Percentiles rank a stretch among this genome's conserved stretches.
phyloP scores from a whole-genome alignment of 257 asterid genomes.

The Solanum medicagineum region DNA sequence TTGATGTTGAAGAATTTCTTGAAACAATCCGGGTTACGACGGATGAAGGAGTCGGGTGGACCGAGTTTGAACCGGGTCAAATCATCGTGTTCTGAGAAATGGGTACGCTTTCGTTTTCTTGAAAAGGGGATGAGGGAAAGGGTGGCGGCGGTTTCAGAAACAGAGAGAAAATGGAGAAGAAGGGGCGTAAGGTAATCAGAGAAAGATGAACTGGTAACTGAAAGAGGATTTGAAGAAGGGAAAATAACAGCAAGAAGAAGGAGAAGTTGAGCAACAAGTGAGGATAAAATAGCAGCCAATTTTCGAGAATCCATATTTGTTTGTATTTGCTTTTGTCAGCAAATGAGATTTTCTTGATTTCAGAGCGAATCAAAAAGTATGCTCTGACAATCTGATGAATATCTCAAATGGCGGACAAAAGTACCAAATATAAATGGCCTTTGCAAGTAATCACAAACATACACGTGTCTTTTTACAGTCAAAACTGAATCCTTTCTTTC shows the following conservation, averaged over 20 bases:
- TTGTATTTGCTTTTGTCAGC: conserved; percentile 4
- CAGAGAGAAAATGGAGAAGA: conserved; percentile 39
- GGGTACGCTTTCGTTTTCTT: conserved; percentile 51
- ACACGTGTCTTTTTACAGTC: not conserved
- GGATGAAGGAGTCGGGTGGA: conserved; percentile 7
- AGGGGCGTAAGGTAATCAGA: conserved; percentile 15
- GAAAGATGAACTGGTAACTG: conserved; percentile 1
- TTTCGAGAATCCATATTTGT: conserved; percentile 20
- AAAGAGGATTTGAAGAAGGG: conserved; percentile 24
- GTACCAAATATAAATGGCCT: not conserved
- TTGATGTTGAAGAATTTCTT: conserved; percentile 47
- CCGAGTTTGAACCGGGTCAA: conserved; percentile 6
- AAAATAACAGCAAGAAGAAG: conserved; percentile 25
- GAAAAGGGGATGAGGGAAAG: conserved; percentile 23
- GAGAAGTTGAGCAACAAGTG: conserved; percentile 44
- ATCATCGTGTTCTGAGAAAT: not conserved
- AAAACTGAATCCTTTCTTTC: not conserved
- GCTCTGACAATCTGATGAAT: not conserved
- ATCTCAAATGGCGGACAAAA: not conserved
- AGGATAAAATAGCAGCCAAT: conserved; percentile 48
- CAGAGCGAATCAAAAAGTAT: conserved; percentile 1
- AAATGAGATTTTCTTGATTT: conserved; percentile 2
- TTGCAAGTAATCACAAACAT: not conserved
- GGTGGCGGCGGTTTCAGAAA: conserved; percentile 37
- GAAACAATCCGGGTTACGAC: conserved; percentile 47